A percentile compares a stretch with the other conserved stretches of the same genome.
phyloP scores from a whole-genome alignment of 2,329 filamentous ascomycete genomes.

The Alternaria burnsii region DNA sequence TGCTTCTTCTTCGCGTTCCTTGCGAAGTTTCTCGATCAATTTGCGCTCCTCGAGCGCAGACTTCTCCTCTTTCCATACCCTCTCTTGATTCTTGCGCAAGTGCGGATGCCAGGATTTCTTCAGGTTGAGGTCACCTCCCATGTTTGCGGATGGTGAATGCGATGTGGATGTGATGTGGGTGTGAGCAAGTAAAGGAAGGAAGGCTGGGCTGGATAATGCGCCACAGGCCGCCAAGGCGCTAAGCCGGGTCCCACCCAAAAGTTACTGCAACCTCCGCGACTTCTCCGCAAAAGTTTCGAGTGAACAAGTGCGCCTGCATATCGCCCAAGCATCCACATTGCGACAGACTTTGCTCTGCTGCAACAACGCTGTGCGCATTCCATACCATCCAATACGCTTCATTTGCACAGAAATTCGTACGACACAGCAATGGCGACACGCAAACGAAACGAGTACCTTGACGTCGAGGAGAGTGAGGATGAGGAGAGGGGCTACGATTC shows the following conservation, averaged over 20 bases:
- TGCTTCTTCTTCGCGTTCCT: conserved; percentile 93
- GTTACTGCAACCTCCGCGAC: conserved; percentile 31
- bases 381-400: not conserved
- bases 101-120: conserved; percentile 91
- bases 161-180: not conserved
- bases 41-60: conserved; percentile 95
- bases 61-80: conserved; percentile 90
- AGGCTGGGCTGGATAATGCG: conserved; percentile 11
- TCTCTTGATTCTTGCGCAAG: conserved; percentile 87
- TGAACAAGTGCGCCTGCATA: conserved; percentile 8
- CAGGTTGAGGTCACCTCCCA: conserved; percentile 94
- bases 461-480: conserved; percentile 56
- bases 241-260: conserved; percentile 25
- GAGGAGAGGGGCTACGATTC: conserved; percentile 68
- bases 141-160: conserved; percentile 58
- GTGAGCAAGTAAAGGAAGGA: conserved; percentile 13
- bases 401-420: not conserved
- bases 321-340: not conserved
- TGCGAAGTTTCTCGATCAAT: conserved; percentile 86
- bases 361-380: not conserved
- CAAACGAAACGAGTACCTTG: conserved; percentile 76
- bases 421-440: conserved; percentile 66
- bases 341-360: not conserved
- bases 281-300: conserved; percentile 39
- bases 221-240: conserved; percentile 17